A percentile compares a stretch with the other conserved stretches of the same genome.
These are phyloP conservation scores for Bruguiera sexangula DNA, from an alignment of 345 rosid species.

Conservation along the genomic window DNA sequence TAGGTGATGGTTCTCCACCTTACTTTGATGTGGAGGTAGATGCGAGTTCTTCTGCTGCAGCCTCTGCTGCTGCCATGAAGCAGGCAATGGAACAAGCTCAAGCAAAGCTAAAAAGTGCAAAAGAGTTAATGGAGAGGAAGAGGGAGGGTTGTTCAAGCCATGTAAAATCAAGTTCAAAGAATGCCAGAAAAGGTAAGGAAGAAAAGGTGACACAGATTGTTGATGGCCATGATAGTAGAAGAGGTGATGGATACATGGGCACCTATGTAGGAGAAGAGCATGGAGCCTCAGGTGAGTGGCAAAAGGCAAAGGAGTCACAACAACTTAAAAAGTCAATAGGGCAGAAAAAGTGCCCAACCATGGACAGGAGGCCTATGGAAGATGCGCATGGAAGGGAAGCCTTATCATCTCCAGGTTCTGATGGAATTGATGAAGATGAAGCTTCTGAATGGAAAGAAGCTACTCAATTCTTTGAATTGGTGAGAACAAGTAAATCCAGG, in stretches of 20 bases:
- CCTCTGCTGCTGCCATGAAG: slow-evolving; percentile 65
- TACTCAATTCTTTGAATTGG: slow-evolving; percentile 62
- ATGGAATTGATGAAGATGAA: slow-evolving; percentile 43
- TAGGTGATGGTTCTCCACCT: slow-evolving; percentile 52
- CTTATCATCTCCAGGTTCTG: slow-evolving; percentile 39
- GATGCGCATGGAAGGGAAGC: slow-evolving; percentile 42
- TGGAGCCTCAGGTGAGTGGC: slow-evolving; percentile 32
- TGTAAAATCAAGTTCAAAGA: slow-evolving; percentile 30
- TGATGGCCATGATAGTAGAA: slow-evolving; percentile 12
- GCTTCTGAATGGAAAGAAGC: slow-evolving; percentile 79
- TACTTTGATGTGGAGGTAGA: slow-evolving; percentile 94
- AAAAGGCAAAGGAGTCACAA: slow-evolving; percentile 14
- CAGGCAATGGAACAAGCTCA: slow-evolving; percentile 82
- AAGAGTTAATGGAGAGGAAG: slow-evolving; percentile 67
- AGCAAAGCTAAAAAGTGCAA: slow-evolving; percentile 66
- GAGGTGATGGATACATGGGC: slow-evolving; percentile 19
- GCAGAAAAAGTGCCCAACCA: slow-evolving; percentile 17
- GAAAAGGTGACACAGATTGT: slow-evolving; percentile 25
- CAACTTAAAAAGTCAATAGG: slow-evolving; percentile 29
- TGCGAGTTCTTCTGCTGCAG: slow-evolving; percentile 73
- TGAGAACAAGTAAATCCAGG: slow-evolving; percentile 45
- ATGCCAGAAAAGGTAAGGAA: slow-evolving; percentile 34
- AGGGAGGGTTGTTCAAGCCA: slow-evolving; percentile 38
- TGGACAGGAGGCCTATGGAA: slow-evolving; percentile 24
- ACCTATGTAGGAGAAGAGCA: slow-evolving; percentile 22